Conservation (phyloP, 805 yeast species). For the Candida nonsorbophila region DNA sequence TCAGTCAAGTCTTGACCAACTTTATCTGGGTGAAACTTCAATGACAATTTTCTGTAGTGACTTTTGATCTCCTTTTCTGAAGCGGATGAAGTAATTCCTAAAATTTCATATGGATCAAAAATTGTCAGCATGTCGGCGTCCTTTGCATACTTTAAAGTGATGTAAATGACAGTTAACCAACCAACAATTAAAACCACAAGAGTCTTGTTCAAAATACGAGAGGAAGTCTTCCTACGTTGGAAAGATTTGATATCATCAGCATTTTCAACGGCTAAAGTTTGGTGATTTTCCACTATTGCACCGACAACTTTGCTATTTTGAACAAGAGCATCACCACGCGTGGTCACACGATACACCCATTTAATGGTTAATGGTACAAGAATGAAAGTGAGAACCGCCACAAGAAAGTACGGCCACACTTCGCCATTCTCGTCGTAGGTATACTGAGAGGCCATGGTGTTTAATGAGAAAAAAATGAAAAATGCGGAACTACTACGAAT, state of each 20-base stretch:
- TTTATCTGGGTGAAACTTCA: slow-evolving; percentile 93
- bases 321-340: slow-evolving; percentile 10
- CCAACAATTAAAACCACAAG: slow-evolving; percentile 41
- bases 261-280: slow-evolving; percentile 28
- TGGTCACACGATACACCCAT: slow-evolving; percentile 18
- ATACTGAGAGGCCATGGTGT: slow-evolving; percentile 45
- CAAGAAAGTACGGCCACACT: slow-evolving; percentile 88
- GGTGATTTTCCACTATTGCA: slow-evolving; percentile 25
- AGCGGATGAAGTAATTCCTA: slow-evolving; percentile 67
- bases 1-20: slow-evolving; percentile 58
- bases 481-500: not conserved
- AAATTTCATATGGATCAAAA: slow-evolving; percentile 89
- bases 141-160: slow-evolving; percentile 33
- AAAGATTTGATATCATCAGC: slow-evolving; percentile 16
- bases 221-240: slow-evolving; percentile 22
- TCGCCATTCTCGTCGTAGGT: slow-evolving; percentile 85
- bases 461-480: slow-evolving; percentile 1
- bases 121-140: slow-evolving; percentile 42
- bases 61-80: slow-evolving; percentile 72
- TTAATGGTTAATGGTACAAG: slow-evolving; percentile 58
- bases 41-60: slow-evolving; percentile 79
- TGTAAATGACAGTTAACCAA: slow-evolving; percentile 51
- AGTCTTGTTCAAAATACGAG: slow-evolving; percentile 32
- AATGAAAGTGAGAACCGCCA: slow-evolving; percentile 64
- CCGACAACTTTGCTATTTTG: slow-evolving; percentile 23